Percentiles rank a stretch among this genome's conserved stretches.
These are phyloP conservation scores for Jacaranda mimosifolia DNA, from an alignment of 257 asterid genomes.

Conservation along the genomic window DNA sequence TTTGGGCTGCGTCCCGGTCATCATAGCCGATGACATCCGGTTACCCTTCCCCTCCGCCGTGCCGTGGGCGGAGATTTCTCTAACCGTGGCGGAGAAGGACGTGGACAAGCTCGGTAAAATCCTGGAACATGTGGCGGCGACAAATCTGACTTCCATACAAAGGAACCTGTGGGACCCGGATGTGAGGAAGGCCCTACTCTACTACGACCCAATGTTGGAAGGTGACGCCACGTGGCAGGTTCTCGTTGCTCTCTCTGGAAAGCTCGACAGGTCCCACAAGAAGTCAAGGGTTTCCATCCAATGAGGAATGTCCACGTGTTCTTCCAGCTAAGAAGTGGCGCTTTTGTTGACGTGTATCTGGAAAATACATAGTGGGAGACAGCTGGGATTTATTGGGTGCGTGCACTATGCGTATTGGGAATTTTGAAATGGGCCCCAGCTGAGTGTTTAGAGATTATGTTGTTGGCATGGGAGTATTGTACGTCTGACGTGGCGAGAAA, in stretches of 20 bases:
- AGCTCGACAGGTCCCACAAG: slow-evolving; percentile 60
- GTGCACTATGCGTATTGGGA: slow-evolving; percentile 7
- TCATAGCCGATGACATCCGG: slow-evolving; percentile 83
- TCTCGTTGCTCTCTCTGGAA: slow-evolving; percentile 53
- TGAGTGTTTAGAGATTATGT: not conserved
- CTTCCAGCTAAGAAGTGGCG: slow-evolving; percentile 26
- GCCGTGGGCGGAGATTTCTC: slow-evolving; percentile 76
- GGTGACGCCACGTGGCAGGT: slow-evolving; percentile 98
- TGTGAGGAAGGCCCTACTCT: slow-evolving; percentile 63
- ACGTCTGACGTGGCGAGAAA: slow-evolving; percentile 37
- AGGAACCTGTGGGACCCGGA: slow-evolving; percentile 64
- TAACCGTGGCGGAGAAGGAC: slow-evolving; percentile 83
- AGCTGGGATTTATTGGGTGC: slow-evolving; percentile 54
- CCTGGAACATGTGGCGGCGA: slow-evolving; percentile 72
- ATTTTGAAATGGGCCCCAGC: slow-evolving; percentile 6
- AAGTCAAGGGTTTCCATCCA: slow-evolving; percentile 54
- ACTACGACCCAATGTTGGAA: slow-evolving; percentile 49
- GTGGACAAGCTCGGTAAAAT: slow-evolving; percentile 65
- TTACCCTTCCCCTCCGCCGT: slow-evolving; percentile 75
- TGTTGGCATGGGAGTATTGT: not conserved
- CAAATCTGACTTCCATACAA: slow-evolving; percentile 71
- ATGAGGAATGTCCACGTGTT: slow-evolving; percentile 39
- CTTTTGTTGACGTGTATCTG: not conserved
- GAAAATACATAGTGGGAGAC: slow-evolving; percentile 45
- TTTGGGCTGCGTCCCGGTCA: slow-evolving; percentile 86